Conservation (phyloP, 352 stramenopile species). For the Globisporangium spinosum region DNA sequence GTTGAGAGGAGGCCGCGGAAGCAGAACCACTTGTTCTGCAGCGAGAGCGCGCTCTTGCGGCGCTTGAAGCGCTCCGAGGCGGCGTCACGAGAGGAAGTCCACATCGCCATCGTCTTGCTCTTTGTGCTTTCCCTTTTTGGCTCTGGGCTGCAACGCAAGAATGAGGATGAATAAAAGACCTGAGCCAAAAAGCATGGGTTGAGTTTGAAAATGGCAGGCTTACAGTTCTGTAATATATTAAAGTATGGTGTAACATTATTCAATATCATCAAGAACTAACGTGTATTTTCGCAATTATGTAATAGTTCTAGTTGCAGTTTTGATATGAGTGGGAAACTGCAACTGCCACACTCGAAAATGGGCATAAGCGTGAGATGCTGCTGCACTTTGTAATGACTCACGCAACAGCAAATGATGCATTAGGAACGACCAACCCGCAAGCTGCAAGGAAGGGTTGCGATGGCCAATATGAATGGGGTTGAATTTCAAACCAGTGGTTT, state of each 20-base stretch:
- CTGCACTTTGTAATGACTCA: not conserved
- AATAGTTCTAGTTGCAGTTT: not conserved
- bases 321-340: not conserved
- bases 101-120: not conserved
- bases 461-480: too few species aligned
- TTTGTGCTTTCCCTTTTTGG: not conserved
- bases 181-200: not conserved
- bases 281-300: not conserved
- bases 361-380: not conserved
- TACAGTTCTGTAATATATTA: not conserved
- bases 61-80: constrained; percentile 10
- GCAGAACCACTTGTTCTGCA: constrained; percentile 26
- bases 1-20: constrained; percentile 28
- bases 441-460: not conserved
- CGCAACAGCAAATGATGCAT: not conserved
- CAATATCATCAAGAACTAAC: not conserved
- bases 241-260: not conserved
- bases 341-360: not conserved
- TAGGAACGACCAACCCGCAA: not conserved
- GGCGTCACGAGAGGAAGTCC: not conserved
- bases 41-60: constrained; percentile 21
- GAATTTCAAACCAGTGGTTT: too few species aligned
- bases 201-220: not conserved
- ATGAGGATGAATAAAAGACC: not conserved
- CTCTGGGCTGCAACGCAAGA: not conserved